Evolutionary conservation across 768 basidiomycete genomes (phyloP), one percentile per base, ranked within the genome.

Genomic region (Leucosporidium scottii): DNA sequence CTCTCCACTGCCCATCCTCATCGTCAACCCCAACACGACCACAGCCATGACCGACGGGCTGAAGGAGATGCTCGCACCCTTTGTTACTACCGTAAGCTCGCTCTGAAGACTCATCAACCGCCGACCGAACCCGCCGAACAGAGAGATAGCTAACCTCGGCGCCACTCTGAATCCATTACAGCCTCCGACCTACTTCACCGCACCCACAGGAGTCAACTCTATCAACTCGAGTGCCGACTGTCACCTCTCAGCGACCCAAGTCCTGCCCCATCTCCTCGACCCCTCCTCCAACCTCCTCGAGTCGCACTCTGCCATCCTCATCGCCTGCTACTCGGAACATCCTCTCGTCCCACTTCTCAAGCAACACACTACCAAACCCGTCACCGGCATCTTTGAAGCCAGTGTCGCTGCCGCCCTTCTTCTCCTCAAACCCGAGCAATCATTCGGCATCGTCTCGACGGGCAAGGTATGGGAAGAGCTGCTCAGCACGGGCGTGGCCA

Each of bases 371-470:
- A 4, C 53, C 31, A 62, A 44, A 5, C 67, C 67, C 25, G 77
- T 78, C 12, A 67, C 79, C 20, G 78, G 77, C 50, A 80, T 81
- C 61, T 78, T 81, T 71, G 78, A 81, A 64, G 78, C 79, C 15
- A 76, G 75, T 57, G 51, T 79, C 57, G 30, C 66, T 15, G 34
- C 58, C n/a, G 64, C 72, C 12, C 61, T 78, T 31, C 74, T 77
- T 36, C 75, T 77, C 17, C 59, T 77, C 49, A 30, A 47, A 12
- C 62, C 70, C 59, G 75, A 72, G 20, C 47, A 63, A 36, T 71
- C 67, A 23, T 81, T 79, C 64, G 79, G 78, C 17, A 78, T 80
- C 62, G 77, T 80, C 27, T 79, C 79, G 51, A 80, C 79, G 7
- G 79, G 78, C 8, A 70, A 71, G n/a, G 76, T 76, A 25, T 80